Evolutionary conservation across 2,329 filamentous ascomycete species (phyloP).

Genomic region (Talaromyces sp.): DNA sequence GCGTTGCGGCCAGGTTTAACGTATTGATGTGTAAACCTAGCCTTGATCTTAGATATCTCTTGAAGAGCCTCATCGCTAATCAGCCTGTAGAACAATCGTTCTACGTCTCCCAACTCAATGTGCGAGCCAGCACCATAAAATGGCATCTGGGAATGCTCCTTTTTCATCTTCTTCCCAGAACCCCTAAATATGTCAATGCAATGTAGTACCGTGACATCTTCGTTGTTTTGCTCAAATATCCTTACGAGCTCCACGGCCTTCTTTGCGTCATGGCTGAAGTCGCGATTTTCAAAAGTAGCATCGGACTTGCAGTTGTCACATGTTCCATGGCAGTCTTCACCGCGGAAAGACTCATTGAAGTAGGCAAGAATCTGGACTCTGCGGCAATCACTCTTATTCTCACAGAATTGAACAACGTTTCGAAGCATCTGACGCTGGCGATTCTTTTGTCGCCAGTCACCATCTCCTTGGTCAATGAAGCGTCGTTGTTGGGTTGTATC

Average conservation of each 20-base stretch:
- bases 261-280: constrained; percentile 72
- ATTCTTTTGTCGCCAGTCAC: constrained; percentile 72
- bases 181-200: constrained; percentile 83
- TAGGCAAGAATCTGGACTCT: constrained; percentile 86
- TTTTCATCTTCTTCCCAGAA: constrained; percentile 56
- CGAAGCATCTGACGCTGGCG: constrained; percentile 81
- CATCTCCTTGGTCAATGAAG: constrained; percentile 80
- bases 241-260: constrained; percentile 67
- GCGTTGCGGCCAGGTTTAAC: constrained; percentile 40
- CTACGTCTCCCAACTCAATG: constrained; percentile 69
- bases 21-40: constrained; percentile 71
- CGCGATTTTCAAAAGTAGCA: constrained; percentile 64
- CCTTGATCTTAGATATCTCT: constrained; percentile 66
- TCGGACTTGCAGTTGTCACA: constrained; percentile 89
- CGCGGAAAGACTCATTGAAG: constrained; percentile 80
- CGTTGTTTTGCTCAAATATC: constrained; percentile 21
- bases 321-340: constrained; percentile 63
- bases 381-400: constrained; percentile 83
- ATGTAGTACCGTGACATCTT: constrained; percentile 68
- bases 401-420: constrained; percentile 79
- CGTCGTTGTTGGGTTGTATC: constrained; percentile 70
- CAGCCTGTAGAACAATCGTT: constrained; percentile 77
- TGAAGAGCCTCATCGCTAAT: constrained; percentile 67
- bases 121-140: constrained; percentile 66
- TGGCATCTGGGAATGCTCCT: constrained; percentile 51